phyloP scores from a whole-genome alignment of 1,284 basidiomycete species.

The Fomes fomentarius region DNA sequence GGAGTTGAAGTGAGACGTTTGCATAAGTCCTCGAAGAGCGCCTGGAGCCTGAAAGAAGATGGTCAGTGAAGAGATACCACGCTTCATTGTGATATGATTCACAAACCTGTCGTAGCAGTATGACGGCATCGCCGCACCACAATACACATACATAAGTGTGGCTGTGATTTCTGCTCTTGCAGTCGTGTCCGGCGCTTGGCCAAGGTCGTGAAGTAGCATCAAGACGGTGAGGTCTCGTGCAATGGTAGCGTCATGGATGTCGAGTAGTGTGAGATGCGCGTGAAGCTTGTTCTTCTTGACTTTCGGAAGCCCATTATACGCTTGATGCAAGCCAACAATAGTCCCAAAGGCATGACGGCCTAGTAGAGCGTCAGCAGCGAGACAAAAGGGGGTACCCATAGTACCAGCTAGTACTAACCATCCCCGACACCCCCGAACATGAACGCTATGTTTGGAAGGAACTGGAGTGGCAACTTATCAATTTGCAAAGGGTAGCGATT shows the following conservation, averaged over 20 bases:
- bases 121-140: conserved; percentile 9
- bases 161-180: conserved; percentile 4
- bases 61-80: no score
- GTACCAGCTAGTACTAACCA: conserved; percentile 13
- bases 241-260: conserved; percentile 26
- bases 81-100: not conserved
- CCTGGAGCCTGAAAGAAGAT: not conserved
- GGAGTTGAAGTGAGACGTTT: not conserved
- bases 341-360: conserved; percentile 27
- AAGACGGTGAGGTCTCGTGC: conserved; percentile 29
- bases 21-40: not conserved
- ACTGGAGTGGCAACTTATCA: not conserved
- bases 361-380: not conserved
- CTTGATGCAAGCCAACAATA: conserved; percentile 22
- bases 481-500: conserved; percentile 12
- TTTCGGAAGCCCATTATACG: conserved; percentile 14
- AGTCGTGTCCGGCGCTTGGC: not conserved
- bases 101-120: conserved; percentile 8
- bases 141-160: conserved; percentile 6
- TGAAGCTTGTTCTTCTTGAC: conserved; percentile 10
- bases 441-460: conserved; percentile 14
- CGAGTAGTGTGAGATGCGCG: conserved; percentile 27
- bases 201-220: conserved; percentile 19
- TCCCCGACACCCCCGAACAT: conserved; percentile 27
- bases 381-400: not conserved